Evolutionary conservation across 805 yeast genomes (phyloP), one percentile per base, ranked within the genome.

Genomic region (Limtongozyma cylindracea): DNA sequence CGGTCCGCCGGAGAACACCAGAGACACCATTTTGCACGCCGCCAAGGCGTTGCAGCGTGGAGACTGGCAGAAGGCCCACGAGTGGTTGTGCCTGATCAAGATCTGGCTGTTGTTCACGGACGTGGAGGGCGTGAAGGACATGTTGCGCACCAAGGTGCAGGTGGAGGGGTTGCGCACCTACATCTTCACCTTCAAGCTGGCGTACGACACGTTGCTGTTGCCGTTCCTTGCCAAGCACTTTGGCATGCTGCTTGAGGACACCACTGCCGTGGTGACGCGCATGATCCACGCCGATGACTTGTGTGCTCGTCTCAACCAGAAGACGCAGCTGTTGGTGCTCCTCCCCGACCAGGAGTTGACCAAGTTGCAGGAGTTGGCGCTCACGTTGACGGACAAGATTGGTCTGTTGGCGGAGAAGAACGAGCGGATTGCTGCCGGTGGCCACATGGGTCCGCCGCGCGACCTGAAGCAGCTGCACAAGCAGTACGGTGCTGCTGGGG

Each of bases 1-100:
- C 30, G 98, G 96, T 20, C 98, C 98, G 21, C 93, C 96, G 24
- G 98, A 88, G 51, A 77, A 82, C 44, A 74, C 91, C 20, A 71
- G 91, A 38, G 99, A 88, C 45, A 76, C 64, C 47, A 70, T 88
- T 34, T 69, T 84, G 59, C 76, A 74, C 44, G 92, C 95, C 21
- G 91, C 95, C 19, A 69, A 69, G 47, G 65, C 77, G 16, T 63
- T 88, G 45, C 76, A 74, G 41, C 61, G 61, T 34, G 94, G 95
- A 32, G 77, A 84, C 40, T 88, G 98, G 96, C 50, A 58, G 30
- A 56, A 60, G 34, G 70, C 92, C 12, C 61, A 65, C 31, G 65
- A 64, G 23, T 58, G 76, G 39, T 61, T 88, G 35, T 54, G 61
- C 18, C 56, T 76, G 13, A 69, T 84, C 43, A 72, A 72, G 52